These are phyloP conservation scores for Annulohypoxylon stygium DNA, from an alignment of 495 filamentous ascomycete genomes.

Conservation along the genomic window DNA sequence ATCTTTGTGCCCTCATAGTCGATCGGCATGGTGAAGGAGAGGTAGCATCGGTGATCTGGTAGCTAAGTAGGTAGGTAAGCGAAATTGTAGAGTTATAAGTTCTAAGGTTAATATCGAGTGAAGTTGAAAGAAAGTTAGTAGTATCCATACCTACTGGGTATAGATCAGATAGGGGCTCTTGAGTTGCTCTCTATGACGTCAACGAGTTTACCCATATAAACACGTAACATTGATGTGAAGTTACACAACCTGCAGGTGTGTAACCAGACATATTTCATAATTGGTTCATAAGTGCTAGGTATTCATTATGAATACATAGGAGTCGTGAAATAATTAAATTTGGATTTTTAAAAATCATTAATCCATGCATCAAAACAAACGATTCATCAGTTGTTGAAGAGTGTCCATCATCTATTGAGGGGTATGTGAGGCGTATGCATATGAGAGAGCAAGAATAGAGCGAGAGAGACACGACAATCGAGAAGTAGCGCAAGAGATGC, in stretches of 20 bases:
- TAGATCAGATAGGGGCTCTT: neutral
- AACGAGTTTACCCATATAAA: conserved; percentile 20
- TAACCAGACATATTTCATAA: neutral
- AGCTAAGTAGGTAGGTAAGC: neutral
- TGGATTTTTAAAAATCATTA: no score
- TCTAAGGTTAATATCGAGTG: neutral
- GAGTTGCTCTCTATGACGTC: conserved; percentile 40
- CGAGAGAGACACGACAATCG: no score
- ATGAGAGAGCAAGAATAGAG: no score
- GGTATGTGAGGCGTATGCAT: no score
- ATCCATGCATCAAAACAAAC: no score
- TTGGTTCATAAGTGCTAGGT: neutral
- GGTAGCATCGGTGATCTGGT: neutral
- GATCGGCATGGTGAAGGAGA: conserved; percentile 43
- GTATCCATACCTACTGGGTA: no score
- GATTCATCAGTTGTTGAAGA: no score
- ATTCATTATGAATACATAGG: no score
- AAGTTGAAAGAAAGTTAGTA: neutral
- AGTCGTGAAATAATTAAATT: no score
- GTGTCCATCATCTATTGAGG: no score
- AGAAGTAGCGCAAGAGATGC: neutral
- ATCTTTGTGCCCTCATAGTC: conserved; percentile 54
- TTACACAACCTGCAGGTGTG: neutral
- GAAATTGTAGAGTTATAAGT: no score
- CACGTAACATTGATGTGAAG: conserved; percentile 34